Base-by-base conservation (phyloP, 108 stramenopile species). In the Aurantiochytrium sp. region DNA sequence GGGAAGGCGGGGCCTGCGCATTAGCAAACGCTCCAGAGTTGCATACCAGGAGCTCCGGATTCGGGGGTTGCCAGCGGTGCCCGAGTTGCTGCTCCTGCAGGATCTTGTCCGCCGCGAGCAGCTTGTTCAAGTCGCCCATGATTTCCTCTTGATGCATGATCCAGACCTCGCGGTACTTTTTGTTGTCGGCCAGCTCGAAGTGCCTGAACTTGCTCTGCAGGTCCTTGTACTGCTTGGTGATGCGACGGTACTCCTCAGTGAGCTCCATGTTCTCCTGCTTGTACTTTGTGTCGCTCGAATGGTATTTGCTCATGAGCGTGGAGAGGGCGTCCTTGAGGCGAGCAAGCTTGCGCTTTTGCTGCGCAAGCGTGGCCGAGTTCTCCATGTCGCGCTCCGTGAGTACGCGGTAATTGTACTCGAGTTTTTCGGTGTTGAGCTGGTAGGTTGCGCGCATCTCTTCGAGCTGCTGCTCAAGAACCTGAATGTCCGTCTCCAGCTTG, bases 381-480 rank as follows among this genome's bases (percentile, higher is more conserved):
- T 94, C 94, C 73, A 86, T 92, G 68, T 93, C 93, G 19, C 91
- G 87, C 93, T 94, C 93, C 12, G 91, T 93, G 24, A 94, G 90
- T 10, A 94, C 94, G 4, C 93, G 68, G 90, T 91, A 94, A 91
- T 94, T 94, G 90, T 94, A 94, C 88, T 94, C 94, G 10, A 94
- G 88, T 89, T 94, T 94, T 50, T 93, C 94, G 19, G 93, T 94
- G 93, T 94, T 94, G 41, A 94, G 91, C 91, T 92, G 92, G 87
- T 94, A 94, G n/a, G 93, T 94, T 1, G 94, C 93, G 21, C 93
- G 90, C 92, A 94, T 94, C 52, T 93, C 93, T 90, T 93, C 94
- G 53, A 94, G 88, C 91, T 94, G 94, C 89, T 94, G 92, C 93
- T 94, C 91, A n/a, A 94, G 92, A n/a, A 90, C 91, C 92, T 94